These are phyloP conservation scores for Fistulinella prunicolor DNA, from an alignment of 768 basidiomycete species.

Conservation along the genomic window DNA sequence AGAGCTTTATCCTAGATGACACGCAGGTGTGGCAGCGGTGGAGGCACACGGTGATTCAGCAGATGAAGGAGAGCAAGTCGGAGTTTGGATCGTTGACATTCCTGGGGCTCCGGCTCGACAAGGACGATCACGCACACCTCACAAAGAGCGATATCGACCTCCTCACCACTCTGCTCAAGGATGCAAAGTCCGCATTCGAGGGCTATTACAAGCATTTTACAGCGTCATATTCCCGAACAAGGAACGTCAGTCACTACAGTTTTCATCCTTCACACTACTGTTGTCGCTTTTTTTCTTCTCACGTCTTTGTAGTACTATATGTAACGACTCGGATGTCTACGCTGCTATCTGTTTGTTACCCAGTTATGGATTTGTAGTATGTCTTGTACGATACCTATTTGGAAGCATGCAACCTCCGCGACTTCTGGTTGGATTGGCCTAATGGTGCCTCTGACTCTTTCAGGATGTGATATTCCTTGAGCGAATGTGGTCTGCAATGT, in stretches of 20 bases:
- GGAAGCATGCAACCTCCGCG: no score
- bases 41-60: conserved; percentile 20
- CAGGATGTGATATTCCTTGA: no score
- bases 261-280: no score
- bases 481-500: no score
- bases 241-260: background rate
- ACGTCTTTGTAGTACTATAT: no score
- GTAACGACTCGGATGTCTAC: no score
- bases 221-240: background rate
- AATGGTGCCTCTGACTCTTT: no score
- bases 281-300: no score
- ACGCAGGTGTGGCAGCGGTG: conserved; percentile 24
- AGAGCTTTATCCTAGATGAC: conserved; percentile 22
- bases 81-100: background rate
- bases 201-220: conserved; percentile 13
- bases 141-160: conserved; percentile 9
- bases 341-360: no score
- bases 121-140: conserved; percentile 9
- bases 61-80: conserved; percentile 11
- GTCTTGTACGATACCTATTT: no score
- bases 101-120: conserved; percentile 4
- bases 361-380: no score
- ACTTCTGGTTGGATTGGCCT: no score
- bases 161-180: conserved; percentile 15
- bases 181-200: conserved; percentile 20